Base-by-base conservation (phyloP, 2,329 filamentous ascomycete genomes). In the Ophiostoma sp. region DNA sequence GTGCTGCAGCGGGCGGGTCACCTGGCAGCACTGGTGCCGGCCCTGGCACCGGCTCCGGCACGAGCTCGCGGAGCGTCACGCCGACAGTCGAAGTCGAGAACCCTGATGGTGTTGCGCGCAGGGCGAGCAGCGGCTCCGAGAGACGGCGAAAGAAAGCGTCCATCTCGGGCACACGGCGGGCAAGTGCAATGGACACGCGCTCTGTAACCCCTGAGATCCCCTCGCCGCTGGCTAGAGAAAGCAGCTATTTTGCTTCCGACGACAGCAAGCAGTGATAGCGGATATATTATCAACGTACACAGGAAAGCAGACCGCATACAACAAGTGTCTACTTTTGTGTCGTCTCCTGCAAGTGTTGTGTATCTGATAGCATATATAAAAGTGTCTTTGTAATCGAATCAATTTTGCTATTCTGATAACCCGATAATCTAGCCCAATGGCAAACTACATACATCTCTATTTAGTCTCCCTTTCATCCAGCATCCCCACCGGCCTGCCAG, bases 141-240 rank as follows among this genome's bases (percentile, higher is more conserved):
- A 84, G 83, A 76, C 81, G 83, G 69, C 79, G 84, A 52, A 86
- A 84, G 79, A 86, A 85, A 78, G 67, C 73, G 4, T 64, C 70
- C 0, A 64, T 69, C 10, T 68, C 71, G 4, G 67, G 67, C 0
- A 3, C 36, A 11, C 81, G 23, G 75, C 79, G 84, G 44, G 77
- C 82, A 0, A 79, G 79, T 0, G 78, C 79, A 4, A 33, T 44
- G 33, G 84, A 87, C 67, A 83, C 82, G 4, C 78, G 85, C 68
- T 86, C 84, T 4, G 80, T 84, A 2, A 86, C 85, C 3, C 85
- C 85, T 0, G 85, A 87, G 60, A 80, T 81, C 23, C 79, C 85
- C 4, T 87, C 85, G 3, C 85, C 85, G 3, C 76, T 87, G 71
- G 82, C 83, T 7, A 80, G 79, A 68, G 84, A 84, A 73, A 84